These are phyloP conservation scores for Solanum megistacrolobum DNA, from an alignment of 257 asterid genomes.

Conservation along the genomic window DNA sequence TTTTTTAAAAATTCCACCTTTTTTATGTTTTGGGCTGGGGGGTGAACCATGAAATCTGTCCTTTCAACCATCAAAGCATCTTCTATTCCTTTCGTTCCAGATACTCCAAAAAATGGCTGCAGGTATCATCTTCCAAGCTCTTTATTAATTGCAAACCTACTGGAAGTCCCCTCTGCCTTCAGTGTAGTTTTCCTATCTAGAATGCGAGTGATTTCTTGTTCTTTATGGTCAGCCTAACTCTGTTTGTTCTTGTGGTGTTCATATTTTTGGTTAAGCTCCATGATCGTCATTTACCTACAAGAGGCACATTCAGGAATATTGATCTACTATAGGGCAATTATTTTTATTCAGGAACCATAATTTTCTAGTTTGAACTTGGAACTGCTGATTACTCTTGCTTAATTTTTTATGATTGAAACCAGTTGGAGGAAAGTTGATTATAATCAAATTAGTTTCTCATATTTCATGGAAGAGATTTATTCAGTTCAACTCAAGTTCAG, in stretches of 20 bases:
- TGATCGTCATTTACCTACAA: neutral
- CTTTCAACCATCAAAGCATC: neutral
- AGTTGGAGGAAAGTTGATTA: neutral
- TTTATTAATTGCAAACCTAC: neutral
- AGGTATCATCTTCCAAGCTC: neutral
- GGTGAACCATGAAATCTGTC: neutral
- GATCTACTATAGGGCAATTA: neutral
- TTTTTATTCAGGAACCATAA: neutral
- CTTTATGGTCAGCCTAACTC: neutral
- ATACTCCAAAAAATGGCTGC: neutral
- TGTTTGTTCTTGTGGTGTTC: neutral
- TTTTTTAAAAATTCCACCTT: neutral
- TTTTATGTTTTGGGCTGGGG: neutral
- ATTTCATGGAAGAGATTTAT: neutral
- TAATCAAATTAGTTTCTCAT: neutral
- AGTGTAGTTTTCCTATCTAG: neutral
- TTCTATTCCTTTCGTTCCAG: neutral
- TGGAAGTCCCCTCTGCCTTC: neutral
- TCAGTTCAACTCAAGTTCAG: neutral
- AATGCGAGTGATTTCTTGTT: neutral
- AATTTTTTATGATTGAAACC: neutral
- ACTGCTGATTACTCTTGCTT: neutral
- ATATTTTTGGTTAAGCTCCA: neutral
- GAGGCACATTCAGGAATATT: neutral
- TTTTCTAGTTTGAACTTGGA: neutral